Base-by-base conservation (phyloP, 345 rosid species). In the Lepidium didymum region DNA sequence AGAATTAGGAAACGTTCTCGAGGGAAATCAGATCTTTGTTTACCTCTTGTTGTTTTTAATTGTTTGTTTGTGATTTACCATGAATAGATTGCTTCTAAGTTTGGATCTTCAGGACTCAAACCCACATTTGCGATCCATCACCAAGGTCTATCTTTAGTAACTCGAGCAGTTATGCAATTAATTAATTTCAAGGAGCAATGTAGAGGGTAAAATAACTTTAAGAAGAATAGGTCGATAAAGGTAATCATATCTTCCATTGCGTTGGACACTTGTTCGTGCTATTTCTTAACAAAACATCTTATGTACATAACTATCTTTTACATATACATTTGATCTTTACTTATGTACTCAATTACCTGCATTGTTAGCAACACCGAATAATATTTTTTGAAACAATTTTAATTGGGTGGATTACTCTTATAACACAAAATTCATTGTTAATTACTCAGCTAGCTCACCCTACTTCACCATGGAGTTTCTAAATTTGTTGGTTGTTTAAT, bases 121-220 rank as follows among this genome's bases (percentile, higher is more conserved):
- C 53, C 59, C 64, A 35, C 18, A 34, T 34, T 52, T 65, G 15
- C 64, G 36, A 72, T 55, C 29, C n/a, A n/a, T 41, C 25, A 12
- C 49, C 31, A 27, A 27, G 31, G 31, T 6, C 77, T 74, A 74
- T 67, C 4, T 67, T 74, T 74, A 67, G 77, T 43, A 74, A 51
- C 46, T 1, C 25, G 47, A 19, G 36, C 31, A 23, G 27, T 70
- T 42, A 23, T 19, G 40, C 14, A 33, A 16, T 10, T 18, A 19
- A 51, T 13, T 19, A 19, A 34, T 19, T 47, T 58, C 41, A 25
- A 27, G 21, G n/a, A 34, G 16, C 31, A 47, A 58, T 55, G 18
- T 4, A 21, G 37, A 45, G 38, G 29, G 18, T 11, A 56, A 35
- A 31, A 34, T n/a, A 13, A 3, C 29, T 12, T 53, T 13, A 27